phyloP scores from a whole-genome alignment of 2,329 filamentous ascomycete genomes.

The Pseudogymnoascus sp. region DNA sequence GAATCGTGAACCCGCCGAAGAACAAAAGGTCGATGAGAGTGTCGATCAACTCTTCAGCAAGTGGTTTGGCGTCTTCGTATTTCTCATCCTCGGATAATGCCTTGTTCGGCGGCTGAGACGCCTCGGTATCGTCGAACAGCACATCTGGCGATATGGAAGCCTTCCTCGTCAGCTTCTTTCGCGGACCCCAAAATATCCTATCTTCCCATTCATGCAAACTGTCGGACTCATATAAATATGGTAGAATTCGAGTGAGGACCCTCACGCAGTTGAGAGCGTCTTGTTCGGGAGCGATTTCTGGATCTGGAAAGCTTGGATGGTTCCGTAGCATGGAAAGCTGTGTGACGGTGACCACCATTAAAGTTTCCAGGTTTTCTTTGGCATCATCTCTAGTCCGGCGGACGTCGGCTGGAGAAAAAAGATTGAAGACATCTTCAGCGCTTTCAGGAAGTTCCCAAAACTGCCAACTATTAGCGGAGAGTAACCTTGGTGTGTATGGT shows the following conservation, averaged over 20 bases:
- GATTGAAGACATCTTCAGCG: conserved; percentile 90
- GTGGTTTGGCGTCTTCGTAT: conserved; percentile 73
- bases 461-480: conserved; percentile 34
- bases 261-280: conserved; percentile 95
- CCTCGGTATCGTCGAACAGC: conserved; percentile 62
- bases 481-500: conserved; percentile 18
- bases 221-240: conserved; percentile 87
- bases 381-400: conserved; percentile 79
- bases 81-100: conserved; percentile 43
- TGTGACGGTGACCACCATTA: conserved; percentile 75
- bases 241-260: conserved; percentile 78
- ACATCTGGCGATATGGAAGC: conserved; percentile 62
- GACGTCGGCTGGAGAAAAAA: conserved; percentile 84
- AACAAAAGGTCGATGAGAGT: conserved; percentile 84
- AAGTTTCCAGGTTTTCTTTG: conserved; percentile 80
- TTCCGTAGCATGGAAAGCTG: conserved; percentile 75
- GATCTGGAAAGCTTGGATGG: conserved; percentile 83
- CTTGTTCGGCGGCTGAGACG: conserved; percentile 33
- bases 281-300: conserved; percentile 69
- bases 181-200: conserved; percentile 79
- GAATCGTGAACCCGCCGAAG: conserved; percentile 81
- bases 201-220: conserved; percentile 79
- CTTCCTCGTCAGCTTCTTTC: conserved; percentile 59
- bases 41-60: conserved; percentile 89
- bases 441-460: conserved; percentile 98